Conservation (phyloP, 2,329 filamentous ascomycete species). For the Fusarium vanettenii region DNA sequence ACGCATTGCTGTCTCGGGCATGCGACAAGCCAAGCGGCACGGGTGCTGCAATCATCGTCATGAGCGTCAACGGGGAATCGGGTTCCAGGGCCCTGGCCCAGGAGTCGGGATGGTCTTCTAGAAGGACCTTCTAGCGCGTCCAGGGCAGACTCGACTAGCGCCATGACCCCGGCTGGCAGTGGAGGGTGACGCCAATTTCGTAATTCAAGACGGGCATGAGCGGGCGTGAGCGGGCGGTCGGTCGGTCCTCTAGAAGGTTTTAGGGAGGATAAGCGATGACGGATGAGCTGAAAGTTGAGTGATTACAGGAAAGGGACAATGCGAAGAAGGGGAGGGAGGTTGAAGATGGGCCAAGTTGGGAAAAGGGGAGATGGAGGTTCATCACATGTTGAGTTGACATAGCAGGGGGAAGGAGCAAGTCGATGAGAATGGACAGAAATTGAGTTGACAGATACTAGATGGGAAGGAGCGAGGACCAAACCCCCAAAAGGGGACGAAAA, state of each 20-base stretch:
- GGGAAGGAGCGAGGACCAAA: slow-evolving; percentile 12
- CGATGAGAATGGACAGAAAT: neutral
- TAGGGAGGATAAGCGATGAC: slow-evolving; percentile 29
- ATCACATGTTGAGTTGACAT: slow-evolving; percentile 13
- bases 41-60: slow-evolving; percentile 31
- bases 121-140: slow-evolving; percentile 44
- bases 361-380: slow-evolving; percentile 11
- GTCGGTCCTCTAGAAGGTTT: slow-evolving; percentile 25
- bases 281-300: slow-evolving; percentile 38
- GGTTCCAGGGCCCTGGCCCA: slow-evolving; percentile 39
- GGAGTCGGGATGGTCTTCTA: slow-evolving; percentile 43
- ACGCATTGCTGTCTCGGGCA: slow-evolving; percentile 31
- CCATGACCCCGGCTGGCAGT: slow-evolving; percentile 30
- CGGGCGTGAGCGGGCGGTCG: slow-evolving; percentile 27
- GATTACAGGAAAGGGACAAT: slow-evolving; percentile 19
- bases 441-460: neutral
- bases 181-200: slow-evolving; percentile 31
- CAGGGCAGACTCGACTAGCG: slow-evolving; percentile 36
- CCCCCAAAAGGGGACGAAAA: neutral
- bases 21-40: slow-evolving; percentile 25
- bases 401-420: slow-evolving; percentile 7
- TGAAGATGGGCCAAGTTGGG: slow-evolving; percentile 1
- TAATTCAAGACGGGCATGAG: slow-evolving; percentile 36
- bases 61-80: slow-evolving; percentile 36
- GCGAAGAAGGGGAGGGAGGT: slow-evolving; percentile 14